Evolutionary conservation across 495 filamentous ascomycete genomes (phyloP), one percentile per base, ranked within the genome.

Genomic region (Terfezia boudieri): DNA sequence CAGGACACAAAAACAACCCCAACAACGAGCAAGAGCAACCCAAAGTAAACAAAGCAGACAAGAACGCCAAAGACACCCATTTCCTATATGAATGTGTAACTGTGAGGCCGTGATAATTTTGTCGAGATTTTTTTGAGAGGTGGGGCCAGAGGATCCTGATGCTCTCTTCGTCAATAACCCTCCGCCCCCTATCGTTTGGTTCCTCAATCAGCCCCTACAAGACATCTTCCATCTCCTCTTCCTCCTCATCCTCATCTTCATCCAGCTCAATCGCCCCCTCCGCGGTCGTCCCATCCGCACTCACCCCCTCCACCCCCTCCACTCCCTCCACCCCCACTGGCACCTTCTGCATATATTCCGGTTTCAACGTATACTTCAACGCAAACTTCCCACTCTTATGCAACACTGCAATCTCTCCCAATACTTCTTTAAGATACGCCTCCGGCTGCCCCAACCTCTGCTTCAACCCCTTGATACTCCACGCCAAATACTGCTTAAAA

Each of bases 401-500:
- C 50, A 94, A 68, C 12, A 79, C 74, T 1, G 86, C 92, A 55
- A 96, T 75, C 66, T 84, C 76, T 55, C 86, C 82, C 56, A 98
- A 66, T 1, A 77, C 81, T 66, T 92, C 76, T 57, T 86, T 86
- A 51, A 98, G 77, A 66, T 86, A 98, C 5, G 82, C 80, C 64
- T 98, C 90, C 0, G 90, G 90, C 70, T 98, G 90, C 52, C 76
- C 71, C 36, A 88, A 73, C 57, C 71, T 67, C 20, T 73, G 70
- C 57, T 83, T 82, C 59, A 98, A 75, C 0, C 77, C 75, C 61
- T 83, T 87, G 71, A 96, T 81, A 16, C 82, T 75, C 89, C 89
- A 96, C 68, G 87, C 95, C 53, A 76, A 76, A 71, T 82, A 93
- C 52, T 79, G 67, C 36, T 78, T 74, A 76, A 96, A 98, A 63